Percentiles rank a stretch among this genome's conserved stretches.
Conservation (phyloP, 345 rosid species). For the Eucalyptus leucophloia region DNA sequence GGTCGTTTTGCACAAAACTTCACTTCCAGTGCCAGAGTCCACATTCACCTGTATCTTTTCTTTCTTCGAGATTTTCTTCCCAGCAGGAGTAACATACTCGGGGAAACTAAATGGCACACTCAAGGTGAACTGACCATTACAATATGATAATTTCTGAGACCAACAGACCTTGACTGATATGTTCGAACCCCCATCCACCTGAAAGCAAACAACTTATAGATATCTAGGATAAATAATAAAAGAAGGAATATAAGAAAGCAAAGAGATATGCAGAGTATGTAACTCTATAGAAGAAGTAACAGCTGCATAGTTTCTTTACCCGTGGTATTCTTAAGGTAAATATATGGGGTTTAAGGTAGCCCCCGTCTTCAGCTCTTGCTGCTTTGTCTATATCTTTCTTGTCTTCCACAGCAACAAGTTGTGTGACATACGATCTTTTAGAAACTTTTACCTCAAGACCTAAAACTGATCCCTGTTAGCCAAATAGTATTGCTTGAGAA, state of each 20-base stretch:
- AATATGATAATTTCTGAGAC: conserved; percentile 60
- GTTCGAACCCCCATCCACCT: conserved; percentile 86
- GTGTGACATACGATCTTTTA: conserved; percentile 46
- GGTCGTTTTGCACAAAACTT: conserved; percentile 46
- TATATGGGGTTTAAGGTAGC: conserved; percentile 53
- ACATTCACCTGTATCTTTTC: conserved; percentile 72
- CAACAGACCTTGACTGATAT: conserved; percentile 59
- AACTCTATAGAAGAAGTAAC: not conserved
- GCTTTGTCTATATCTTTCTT: conserved; percentile 26
- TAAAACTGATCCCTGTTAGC: conserved; percentile 97
- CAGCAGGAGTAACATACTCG: conserved; percentile 72
- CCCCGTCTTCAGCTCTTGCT: conserved; percentile 34
- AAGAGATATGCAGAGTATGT: not conserved
- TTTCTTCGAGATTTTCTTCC: conserved; percentile 57
- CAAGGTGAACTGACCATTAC: conserved; percentile 46
- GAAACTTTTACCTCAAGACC: conserved; percentile 82
- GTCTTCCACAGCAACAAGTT: conserved; percentile 27
- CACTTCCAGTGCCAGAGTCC: conserved; percentile 46
- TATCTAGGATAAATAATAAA: not conserved
- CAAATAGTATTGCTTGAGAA: conserved; percentile 31
- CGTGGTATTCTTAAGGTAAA: conserved; percentile 68
- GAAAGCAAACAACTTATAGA: not conserved
- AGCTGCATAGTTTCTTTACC: conserved; percentile 14
- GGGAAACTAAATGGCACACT: conserved; percentile 75
- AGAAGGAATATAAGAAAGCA: not conserved